Base-by-base conservation (phyloP, 2,329 filamentous ascomycete genomes). In the Epichloe festucae region DNA sequence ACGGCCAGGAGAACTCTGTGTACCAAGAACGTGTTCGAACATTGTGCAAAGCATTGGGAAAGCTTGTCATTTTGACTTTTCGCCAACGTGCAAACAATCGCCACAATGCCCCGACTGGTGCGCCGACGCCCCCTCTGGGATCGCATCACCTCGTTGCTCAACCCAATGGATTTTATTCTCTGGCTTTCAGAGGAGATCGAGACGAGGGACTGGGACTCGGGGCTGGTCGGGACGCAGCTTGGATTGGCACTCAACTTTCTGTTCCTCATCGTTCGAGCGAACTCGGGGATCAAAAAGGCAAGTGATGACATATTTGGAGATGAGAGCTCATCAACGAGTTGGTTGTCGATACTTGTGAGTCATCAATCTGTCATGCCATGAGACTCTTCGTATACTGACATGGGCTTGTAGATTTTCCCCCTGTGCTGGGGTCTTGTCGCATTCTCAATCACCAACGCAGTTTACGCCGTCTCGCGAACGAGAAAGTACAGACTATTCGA, bases 151-250 rank as follows among this genome's bases (percentile, higher is more conserved):
- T 77, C 86, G 52, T 82, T 82, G 66, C 73, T 96, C 53, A 91
- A 97, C 63, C 89, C 88, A 3, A 84, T 87, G 71, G 93, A 98
- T 69, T 87, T 91, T 62, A 71, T 93, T 50, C 80, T 98, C 17
- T 95, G 89, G 86, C 69, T 95, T 2, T 94, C 88, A 0, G 91
- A 97, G 65, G 88, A 95, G 69, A 78, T 98, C 54, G 90, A 96
- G 65, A 89, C 89, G 31, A 84, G 85, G 63, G 87, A 95, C 60
- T 94, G 89, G 82, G 87, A 96, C 59, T 88, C 91, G 19, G 84
- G 87, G 58, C 71, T 82, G 38, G 85, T 88, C 66, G 86, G 88
- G 27, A 79, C 82, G 5, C 82, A 87, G 49, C 72, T 95, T 17
- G 91, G 89, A 5, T 59, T 95, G 31, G 77, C 65, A 0, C 73